Conservation (phyloP, 2,329 filamentous ascomycete genomes). For the Xylariaceae sp. region DNA sequence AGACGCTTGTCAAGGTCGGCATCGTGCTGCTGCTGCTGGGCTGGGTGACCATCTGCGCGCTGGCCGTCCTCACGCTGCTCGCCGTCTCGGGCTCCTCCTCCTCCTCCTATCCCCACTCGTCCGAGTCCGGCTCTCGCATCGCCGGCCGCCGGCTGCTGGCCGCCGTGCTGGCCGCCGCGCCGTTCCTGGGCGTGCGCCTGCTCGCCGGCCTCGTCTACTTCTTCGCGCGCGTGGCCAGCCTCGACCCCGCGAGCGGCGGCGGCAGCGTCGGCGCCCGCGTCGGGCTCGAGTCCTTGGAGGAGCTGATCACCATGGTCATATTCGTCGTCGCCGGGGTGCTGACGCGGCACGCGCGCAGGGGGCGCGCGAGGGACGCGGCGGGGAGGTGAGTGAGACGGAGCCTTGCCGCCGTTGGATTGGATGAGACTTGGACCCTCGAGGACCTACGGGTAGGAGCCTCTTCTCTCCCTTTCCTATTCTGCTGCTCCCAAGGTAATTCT, state of each 20-base stretch:
- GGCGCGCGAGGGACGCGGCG: too few relatives aligned
- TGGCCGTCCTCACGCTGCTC: conserved; percentile 6
- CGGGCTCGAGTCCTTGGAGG: conserved; percentile 17
- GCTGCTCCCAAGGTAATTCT: too few relatives aligned
- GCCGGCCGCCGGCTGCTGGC: conserved; percentile 12
- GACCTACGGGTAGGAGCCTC: too few relatives aligned
- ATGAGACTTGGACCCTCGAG: too few relatives aligned
- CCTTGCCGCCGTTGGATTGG: too few relatives aligned
- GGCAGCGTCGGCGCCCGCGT: conserved; percentile 14
- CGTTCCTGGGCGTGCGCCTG: conserved; percentile 18
- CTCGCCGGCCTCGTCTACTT: conserved; percentile 16
- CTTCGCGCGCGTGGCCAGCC: conserved; percentile 9
- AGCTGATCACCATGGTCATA: conserved; percentile 14
- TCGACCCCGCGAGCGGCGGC: conserved; percentile 16
- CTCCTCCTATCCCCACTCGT: too few relatives aligned
- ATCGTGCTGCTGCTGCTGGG: conserved; percentile 16
- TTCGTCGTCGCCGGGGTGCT: conserved; percentile 14
- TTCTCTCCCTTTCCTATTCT: too few relatives aligned
- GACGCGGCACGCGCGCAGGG: conserved; percentile 15
- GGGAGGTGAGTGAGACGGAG: too few relatives aligned
- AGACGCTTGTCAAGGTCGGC: conserved; percentile 14
- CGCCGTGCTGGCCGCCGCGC: conserved; percentile 13
- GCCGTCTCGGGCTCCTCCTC: background rate
- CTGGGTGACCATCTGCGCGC: conserved; percentile 10
- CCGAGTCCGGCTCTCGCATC: too few relatives aligned